A percentile compares a stretch with the other conserved stretches of the same genome.
Evolutionary conservation across 2,329 filamentous ascomycete genomes (phyloP).

Genomic region (Phaeophleospora eucalypticola): DNA sequence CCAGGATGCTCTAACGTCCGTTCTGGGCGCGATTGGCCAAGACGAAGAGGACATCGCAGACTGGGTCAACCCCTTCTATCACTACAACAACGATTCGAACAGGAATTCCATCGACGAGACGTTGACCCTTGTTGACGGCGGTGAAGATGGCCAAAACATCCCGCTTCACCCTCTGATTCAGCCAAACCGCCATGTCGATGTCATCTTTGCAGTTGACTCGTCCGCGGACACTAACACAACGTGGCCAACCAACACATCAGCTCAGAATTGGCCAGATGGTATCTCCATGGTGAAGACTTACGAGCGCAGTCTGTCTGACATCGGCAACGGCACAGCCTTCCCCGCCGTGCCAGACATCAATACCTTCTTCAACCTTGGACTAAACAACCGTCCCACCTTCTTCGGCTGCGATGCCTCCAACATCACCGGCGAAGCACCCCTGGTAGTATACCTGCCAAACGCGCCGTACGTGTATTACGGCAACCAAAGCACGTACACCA

Average conservation of each 20-base stretch:
- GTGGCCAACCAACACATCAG: slow-evolving; percentile 28
- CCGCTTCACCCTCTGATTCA: slow-evolving; percentile 75
- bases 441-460: slow-evolving; percentile 82
- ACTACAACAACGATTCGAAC: slow-evolving; percentile 59
- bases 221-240: slow-evolving; percentile 62
- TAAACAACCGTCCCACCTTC: slow-evolving; percentile 68
- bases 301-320: slow-evolving; percentile 56
- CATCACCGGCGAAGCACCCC: slow-evolving; percentile 55
- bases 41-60: slow-evolving; percentile 68
- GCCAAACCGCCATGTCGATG: slow-evolving; percentile 66
- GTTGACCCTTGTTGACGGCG: slow-evolving; percentile 73
- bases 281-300: slow-evolving; percentile 71
- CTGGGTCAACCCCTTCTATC: slow-evolving; percentile 74
- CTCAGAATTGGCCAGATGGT: slow-evolving; percentile 69
- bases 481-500: slow-evolving; percentile 76
- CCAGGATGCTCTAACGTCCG: slow-evolving; percentile 45
- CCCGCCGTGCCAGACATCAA: slow-evolving; percentile 68
- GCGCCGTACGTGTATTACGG: slow-evolving; percentile 61
- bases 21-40: slow-evolving; percentile 55
- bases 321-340: slow-evolving; percentile 66
- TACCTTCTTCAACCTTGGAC: slow-evolving; percentile 71
- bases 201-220: slow-evolving; percentile 76
- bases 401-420: slow-evolving; percentile 72
- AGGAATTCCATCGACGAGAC: slow-evolving; percentile 49
- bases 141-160: slow-evolving; percentile 73